Evolutionary conservation across 2,329 filamentous ascomycete species (phyloP).

Genomic region (Colletotrichum simmondsii): DNA sequence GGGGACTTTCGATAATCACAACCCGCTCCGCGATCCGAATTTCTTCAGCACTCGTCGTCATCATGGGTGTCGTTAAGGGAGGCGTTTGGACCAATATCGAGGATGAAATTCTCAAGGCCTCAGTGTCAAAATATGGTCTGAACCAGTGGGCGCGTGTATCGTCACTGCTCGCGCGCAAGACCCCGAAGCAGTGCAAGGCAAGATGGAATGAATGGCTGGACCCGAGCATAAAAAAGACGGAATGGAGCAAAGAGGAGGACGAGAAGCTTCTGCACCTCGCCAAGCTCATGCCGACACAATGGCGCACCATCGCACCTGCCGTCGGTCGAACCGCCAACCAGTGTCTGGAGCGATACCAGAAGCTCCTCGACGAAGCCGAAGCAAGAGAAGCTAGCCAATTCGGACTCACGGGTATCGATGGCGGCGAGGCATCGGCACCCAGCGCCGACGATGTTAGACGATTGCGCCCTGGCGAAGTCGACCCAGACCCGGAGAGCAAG

Average conservation of each 20-base stretch:
- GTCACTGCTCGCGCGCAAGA: constrained; percentile 95
- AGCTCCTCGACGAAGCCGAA: constrained; percentile 94
- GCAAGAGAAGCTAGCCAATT: constrained; percentile 86
- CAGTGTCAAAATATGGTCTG: constrained; percentile 92
- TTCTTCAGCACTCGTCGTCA: constrained; percentile 38
- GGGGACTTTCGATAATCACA: constrained; percentile 12
- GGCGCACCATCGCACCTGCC: constrained; percentile 97
- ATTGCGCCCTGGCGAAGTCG: constrained; percentile 90
- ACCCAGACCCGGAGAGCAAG: constrained; percentile 97
- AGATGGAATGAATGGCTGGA: constrained; percentile 99
- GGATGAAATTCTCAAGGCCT: constrained; percentile 97
- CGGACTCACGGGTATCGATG: constrained; percentile 85
- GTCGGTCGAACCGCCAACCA: constrained; percentile 97
- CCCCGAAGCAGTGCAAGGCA: constrained; percentile 98
- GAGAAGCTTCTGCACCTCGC: constrained; percentile 96
- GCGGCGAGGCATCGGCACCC: constrained; percentile 87
- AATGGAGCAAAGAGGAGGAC: constrained; percentile 99
- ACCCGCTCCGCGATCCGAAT: background rate
- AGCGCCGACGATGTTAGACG: constrained; percentile 92
- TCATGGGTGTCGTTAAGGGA: constrained; percentile 79
- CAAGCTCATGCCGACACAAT: constrained; percentile 99
- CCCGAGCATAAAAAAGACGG: constrained; percentile 96
- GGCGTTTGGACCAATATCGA: constrained; percentile 82
- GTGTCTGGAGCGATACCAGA: constrained; percentile 96
- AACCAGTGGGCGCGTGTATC: constrained; percentile 99